phyloP scores from a whole-genome alignment of 257 asterid species.

The Petunia secreta region DNA sequence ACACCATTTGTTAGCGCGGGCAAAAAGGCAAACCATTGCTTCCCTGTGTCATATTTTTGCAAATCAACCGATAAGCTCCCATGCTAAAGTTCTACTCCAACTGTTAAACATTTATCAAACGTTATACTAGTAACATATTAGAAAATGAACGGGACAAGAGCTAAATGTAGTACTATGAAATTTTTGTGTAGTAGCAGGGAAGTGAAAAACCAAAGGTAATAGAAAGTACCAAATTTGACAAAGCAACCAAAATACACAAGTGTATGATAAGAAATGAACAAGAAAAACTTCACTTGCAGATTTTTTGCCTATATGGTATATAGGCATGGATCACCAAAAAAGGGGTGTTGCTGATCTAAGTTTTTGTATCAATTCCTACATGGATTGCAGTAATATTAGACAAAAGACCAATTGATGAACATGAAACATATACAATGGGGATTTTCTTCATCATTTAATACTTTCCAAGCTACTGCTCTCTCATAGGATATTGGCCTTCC shows the following conservation, averaged over 20 bases:
- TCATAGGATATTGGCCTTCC: constrained; percentile 53
- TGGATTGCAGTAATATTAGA: constrained; percentile 31
- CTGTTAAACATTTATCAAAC: no score
- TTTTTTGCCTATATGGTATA: background rate
- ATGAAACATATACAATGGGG: constrained; percentile 88
- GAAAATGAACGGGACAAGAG: background rate
- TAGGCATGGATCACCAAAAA: background rate
- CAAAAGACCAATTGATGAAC: constrained; percentile 88
- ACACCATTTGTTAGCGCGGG: no score
- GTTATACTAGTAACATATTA: no score
- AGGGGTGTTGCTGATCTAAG: constrained; percentile 19
- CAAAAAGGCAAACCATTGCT: no score
- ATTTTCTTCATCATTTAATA: constrained; percentile 78
- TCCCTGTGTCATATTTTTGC: no score
- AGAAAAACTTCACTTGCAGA: background rate
- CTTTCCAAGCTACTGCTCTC: constrained; percentile 61
- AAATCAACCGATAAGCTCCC: no score
- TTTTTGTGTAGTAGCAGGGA: background rate
- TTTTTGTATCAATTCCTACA: constrained; percentile 20
- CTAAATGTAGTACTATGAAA: background rate
- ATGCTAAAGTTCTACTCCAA: no score
- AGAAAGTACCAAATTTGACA: background rate
- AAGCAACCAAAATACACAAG: constrained; percentile 7
- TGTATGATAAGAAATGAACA: background rate
- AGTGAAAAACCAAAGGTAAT: background rate